These are phyloP conservation scores for Populus hybrid DNA, from an alignment of 441 rosid species.

Conservation along the genomic window DNA sequence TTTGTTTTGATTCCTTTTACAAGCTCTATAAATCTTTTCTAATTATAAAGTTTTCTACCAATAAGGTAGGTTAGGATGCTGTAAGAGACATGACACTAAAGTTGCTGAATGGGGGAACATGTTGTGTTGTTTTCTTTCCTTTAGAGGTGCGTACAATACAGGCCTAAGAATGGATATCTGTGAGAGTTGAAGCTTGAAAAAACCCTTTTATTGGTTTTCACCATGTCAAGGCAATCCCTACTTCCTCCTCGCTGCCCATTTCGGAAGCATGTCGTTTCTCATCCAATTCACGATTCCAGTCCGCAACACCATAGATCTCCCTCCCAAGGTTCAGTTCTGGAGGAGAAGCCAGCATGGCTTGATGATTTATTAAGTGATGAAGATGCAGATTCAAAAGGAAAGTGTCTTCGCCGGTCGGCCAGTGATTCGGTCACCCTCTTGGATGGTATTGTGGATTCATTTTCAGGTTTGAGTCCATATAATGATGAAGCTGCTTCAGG, in stretches of 20 bases:
- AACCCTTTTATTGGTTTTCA: constrained; percentile 12
- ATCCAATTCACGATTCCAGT: constrained; percentile 28
- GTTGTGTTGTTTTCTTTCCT: not conserved
- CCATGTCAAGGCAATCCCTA: constrained; percentile 65
- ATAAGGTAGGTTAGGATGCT: too few species aligned
- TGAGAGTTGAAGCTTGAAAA: constrained; percentile 20
- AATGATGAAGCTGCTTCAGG: constrained; percentile 33
- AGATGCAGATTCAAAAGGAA: constrained; percentile 34
- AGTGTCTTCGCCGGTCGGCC: constrained; percentile 49
- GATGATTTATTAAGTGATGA: constrained; percentile 56
- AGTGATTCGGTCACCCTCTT: constrained; percentile 60
- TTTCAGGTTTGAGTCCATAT: constrained; percentile 33
- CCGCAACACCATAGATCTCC: constrained; percentile 43
- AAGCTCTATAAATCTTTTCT: too few species aligned
- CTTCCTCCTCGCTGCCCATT: constrained; percentile 74
- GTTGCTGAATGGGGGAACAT: too few species aligned
- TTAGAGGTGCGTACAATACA: constrained; percentile 3
- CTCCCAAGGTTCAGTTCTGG: constrained; percentile 43
- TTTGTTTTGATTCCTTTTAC: too few species aligned
- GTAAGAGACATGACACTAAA: too few species aligned
- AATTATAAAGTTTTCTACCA: too few species aligned
- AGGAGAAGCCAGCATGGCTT: constrained; percentile 65
- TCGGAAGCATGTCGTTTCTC: constrained; percentile 41
- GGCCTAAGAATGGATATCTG: constrained; percentile 12
- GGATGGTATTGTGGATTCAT: constrained; percentile 41